Base-by-base conservation (phyloP, 208 protist genomes). In the Wallacemonas rigidus region DNA sequence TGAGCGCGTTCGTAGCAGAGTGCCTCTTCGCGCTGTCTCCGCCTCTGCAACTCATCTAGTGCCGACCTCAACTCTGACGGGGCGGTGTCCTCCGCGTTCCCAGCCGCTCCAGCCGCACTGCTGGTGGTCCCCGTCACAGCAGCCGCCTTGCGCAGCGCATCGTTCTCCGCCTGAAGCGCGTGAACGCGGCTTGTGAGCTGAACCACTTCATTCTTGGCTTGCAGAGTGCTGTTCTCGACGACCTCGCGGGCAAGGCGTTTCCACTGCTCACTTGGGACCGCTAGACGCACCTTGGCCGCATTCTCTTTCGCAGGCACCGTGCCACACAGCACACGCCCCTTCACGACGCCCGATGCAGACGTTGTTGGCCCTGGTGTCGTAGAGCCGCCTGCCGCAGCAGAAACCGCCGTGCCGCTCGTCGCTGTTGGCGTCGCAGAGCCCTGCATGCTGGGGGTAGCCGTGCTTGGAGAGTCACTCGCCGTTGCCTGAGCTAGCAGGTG, bases 1-100 rank as follows among this genome's bases (percentile, higher is more conserved):
- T 85, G 83, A 2, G 72, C 70, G 35, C 65, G 40, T 6, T 69
- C 70, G 67, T 89, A 91, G 15, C 68, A 44, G 15, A 55, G 35
- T 14, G 15, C 53, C 43, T 69, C 76, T 14, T 53, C 54, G 44
- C 36, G 11, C 44, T 72, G 55, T 17, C 44, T 60, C 8, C 14
- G 41, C 15, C 4, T 43, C 50, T 71, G 39, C 17, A 41, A 15
- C 7, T 55, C 45, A 57, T 71, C 61, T 17, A 73, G 26, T 2
- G 64, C 72, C 41, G 55, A 26, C 8, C 12, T n/a, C 1, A 60
- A 26, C 26, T 26, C 26, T 26, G 26, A 26, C 26, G 65, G 15
- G 36, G n/a, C 0, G 36, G n/a, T 40, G 48, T 56, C 63, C 15
- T 6, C 5, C 48, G 63, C 8, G 12, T 44, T 2, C 5, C 38